Percentiles rank a stretch among this genome's conserved stretches.
These are phyloP conservation scores for Bonia amplexicaulis DNA, from an alignment of 176 grass and related monocot genomes.

Conservation along the genomic window DNA sequence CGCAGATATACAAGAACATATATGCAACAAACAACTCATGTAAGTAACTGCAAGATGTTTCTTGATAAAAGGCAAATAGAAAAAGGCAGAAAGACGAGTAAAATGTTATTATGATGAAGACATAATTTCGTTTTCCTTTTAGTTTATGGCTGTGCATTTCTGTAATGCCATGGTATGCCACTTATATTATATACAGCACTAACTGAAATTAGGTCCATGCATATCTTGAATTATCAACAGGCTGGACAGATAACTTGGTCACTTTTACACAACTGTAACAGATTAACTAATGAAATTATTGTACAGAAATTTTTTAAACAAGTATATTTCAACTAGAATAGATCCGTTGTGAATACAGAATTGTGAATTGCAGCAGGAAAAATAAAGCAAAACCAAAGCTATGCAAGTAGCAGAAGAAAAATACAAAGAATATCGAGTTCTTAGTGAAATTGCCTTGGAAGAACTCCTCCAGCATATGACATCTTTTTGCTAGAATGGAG, in stretches of 20 bases:
- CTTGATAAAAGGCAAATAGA: not conserved
- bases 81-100: not conserved
- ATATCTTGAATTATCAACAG: slow-evolving; percentile 5
- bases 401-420: not conserved
- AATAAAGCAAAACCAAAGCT: not conserved
- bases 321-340: slow-evolving; percentile 4
- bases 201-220: not conserved
- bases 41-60: not conserved
- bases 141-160: not conserved
- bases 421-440: not conserved
- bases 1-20: not conserved
- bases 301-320: not conserved
- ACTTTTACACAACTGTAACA: not conserved
- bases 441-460: slow-evolving; percentile 51
- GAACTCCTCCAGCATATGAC: slow-evolving; percentile 67
- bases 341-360: not conserved
- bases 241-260: not conserved
- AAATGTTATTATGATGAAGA: not conserved
- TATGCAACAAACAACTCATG: not conserved
- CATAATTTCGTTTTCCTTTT: not conserved
- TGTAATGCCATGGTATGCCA: not conserved
- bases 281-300: not conserved
- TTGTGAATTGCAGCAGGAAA: not conserved
- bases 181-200: not conserved
- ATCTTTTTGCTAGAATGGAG: slow-evolving; percentile 51